phyloP scores from a whole-genome alignment of 805 yeast species.

The Wickerhamiella sergipiensis region DNA sequence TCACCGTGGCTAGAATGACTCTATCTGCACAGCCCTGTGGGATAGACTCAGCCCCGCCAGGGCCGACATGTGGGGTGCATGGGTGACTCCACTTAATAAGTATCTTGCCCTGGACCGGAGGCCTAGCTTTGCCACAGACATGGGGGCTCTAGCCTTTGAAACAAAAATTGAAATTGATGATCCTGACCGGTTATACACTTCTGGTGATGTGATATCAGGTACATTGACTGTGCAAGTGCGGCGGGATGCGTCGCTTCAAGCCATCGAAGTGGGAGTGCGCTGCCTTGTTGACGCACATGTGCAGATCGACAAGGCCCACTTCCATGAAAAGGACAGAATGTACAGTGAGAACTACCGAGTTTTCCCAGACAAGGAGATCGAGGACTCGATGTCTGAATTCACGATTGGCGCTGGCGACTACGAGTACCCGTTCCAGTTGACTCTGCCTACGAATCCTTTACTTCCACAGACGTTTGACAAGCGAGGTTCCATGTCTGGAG shows the following conservation, averaged over 20 bases:
- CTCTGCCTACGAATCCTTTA: neutral
- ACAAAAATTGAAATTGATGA: neutral
- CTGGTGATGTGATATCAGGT: neutral
- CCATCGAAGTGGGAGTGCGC: neutral
- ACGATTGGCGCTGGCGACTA: neutral
- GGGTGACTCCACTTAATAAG: neutral
- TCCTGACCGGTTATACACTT: neutral
- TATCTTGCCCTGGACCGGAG: neutral
- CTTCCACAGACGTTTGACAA: neutral
- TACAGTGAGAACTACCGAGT: neutral
- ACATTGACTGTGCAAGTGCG: neutral
- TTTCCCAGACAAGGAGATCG: neutral
- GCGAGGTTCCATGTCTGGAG: neutral
- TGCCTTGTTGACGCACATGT: neutral
- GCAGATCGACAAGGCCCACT: neutral
- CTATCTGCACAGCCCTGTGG: neutral
- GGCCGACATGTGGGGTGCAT: neutral
- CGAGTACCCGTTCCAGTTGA: neutral
- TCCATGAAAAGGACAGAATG: neutral
- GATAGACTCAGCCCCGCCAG: neutral
- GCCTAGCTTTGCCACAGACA: neutral
- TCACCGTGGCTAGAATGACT: neutral
- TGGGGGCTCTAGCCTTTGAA: neutral
- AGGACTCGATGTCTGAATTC: neutral
- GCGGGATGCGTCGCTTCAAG: neutral